Evolutionary conservation across 805 yeast species (phyloP), one percentile per base, ranked within the genome.

Genomic region (Candida orba): DNA sequence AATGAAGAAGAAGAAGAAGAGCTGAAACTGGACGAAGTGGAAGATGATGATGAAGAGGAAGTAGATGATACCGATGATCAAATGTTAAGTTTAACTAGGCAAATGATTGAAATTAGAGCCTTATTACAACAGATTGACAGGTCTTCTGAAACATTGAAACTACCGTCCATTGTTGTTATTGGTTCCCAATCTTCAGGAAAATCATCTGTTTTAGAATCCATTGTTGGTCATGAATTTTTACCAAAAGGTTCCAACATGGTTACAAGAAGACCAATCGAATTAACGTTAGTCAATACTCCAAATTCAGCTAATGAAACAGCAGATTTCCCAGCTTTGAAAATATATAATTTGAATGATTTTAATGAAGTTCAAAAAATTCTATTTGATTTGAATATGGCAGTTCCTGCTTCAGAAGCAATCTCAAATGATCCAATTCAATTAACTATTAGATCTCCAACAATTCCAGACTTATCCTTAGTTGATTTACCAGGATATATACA

Each of bases 191-290:
- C 95, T 8, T 86, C 96, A 36, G 99, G 99, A 37, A 93, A 93
- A 63, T 88, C 97, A 0, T 91, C 98, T 1, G 99, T 93, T 1
- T 72, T 93, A 39, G 99, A 93, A 62, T 78, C 96, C 7, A 85
- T 93, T 45, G 99, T 93, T 6, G 99, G 99, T n/a, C 95, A 86
- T 54, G 97, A 93, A 60, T 93, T 93, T 53, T 68, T 93, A 45
- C 99, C 99, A 31, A 93, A 93, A 63, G 99, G 99, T 29, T 78
- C 87, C 35, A 93, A 95, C 60, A 95, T 93, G 99, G 99, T 95
- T 30, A 93, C 99, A 0, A 78, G 98, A 62, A 76, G 99, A 54
- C 99, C 99, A 2, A 91, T 93, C 38, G 99, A 93, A 66, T 72
- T 93, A 51, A 95, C 99, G 0, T 70, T 93, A 39, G 82, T 93